Percentiles rank a stretch among this genome's conserved stretches.
Evolutionary conservation across 495 filamentous ascomycete genomes (phyloP).

Genomic region (Penicillium manginii): DNA sequence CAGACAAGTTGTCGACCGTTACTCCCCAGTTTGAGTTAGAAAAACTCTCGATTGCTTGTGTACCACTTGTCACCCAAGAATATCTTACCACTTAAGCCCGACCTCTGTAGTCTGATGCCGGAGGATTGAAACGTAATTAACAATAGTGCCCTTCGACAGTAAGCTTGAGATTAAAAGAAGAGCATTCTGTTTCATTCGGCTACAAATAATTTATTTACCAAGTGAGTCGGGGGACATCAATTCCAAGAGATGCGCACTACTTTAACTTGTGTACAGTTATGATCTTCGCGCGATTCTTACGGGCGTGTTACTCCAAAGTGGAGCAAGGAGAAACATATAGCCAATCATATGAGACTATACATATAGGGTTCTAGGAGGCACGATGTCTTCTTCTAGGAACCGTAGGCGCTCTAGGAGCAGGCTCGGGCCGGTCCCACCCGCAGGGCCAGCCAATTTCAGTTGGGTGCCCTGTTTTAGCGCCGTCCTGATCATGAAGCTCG

Average conservation of each 20-base stretch:
- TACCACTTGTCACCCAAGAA: background rate
- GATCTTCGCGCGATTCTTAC: background rate
- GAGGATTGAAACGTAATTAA: background rate
- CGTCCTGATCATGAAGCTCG: too few relatives aligned
- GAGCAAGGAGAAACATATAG: background rate
- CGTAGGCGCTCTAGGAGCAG: too few relatives aligned
- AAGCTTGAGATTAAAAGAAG: too few relatives aligned
- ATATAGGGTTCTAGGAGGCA: too few relatives aligned
- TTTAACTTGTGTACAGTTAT: background rate
- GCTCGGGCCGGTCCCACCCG: too few relatives aligned
- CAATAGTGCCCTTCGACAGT: background rate
- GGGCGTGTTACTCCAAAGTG: background rate
- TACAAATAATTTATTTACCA: background rate
- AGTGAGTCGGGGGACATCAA: background rate
- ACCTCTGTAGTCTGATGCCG: background rate
- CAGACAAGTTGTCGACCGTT: constrained; percentile 17
- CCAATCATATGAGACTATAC: too few relatives aligned
- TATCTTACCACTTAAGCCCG: background rate
- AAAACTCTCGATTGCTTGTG: background rate
- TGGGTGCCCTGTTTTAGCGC: too few relatives aligned
- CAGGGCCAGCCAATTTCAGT: too few relatives aligned
- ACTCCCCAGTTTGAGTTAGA: constrained; percentile 13
- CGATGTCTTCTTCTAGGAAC: too few relatives aligned
- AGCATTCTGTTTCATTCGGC: background rate
- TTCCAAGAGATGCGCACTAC: background rate